Percentiles rank a stretch among this genome's conserved stretches.
Evolutionary conservation across 805 yeast species (phyloP).

Genomic region (Metschnikowia corniflorae): DNA sequence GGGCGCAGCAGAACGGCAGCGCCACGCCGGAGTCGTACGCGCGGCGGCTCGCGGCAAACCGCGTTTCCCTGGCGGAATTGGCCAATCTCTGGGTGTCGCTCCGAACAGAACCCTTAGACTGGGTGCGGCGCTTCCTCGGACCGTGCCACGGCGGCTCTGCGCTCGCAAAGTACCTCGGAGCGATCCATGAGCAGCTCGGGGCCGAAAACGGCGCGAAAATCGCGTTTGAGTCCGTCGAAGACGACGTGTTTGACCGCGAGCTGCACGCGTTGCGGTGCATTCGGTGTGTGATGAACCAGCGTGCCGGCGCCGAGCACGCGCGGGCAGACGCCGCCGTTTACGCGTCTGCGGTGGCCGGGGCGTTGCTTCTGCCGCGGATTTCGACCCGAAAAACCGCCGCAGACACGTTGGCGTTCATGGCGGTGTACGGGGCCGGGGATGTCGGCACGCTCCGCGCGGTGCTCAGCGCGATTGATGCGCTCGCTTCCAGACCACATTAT

Average conservation of each 20-base stretch:
- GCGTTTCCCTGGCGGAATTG: constrained; percentile 64
- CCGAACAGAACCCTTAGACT: constrained; percentile 77
- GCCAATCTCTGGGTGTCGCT: constrained; percentile 87
- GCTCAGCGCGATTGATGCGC: constrained; percentile 47
- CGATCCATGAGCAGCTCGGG: constrained; percentile 48
- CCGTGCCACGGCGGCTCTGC: constrained; percentile 78
- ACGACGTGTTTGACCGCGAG: constrained; percentile 65
- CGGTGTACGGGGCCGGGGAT: constrained; percentile 33
- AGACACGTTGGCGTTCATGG: constrained; percentile 59
- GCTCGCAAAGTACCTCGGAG: constrained; percentile 53
- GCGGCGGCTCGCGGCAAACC: constrained; percentile 63
- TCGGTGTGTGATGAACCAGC: constrained; percentile 64
- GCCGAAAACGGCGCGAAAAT: constrained; percentile 12
- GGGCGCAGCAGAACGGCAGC: constrained; percentile 34
- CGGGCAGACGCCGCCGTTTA: constrained; percentile 37
- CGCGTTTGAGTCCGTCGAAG: constrained; percentile 42
- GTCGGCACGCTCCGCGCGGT: constrained; percentile 53
- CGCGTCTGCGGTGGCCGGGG: constrained; percentile 64
- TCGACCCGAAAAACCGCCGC: constrained; percentile 76
- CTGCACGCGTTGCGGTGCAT: constrained; percentile 73
- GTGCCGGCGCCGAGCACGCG: constrained; percentile 60
- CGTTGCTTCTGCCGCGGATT: constrained; percentile 70
- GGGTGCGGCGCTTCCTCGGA: constrained; percentile 76
- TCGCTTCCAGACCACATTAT: constrained; percentile 36
- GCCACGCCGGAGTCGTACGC: constrained; percentile 74